Conservation (phyloP, 2,329 filamentous ascomycete genomes). For the Pleoardoris graminearum region DNA sequence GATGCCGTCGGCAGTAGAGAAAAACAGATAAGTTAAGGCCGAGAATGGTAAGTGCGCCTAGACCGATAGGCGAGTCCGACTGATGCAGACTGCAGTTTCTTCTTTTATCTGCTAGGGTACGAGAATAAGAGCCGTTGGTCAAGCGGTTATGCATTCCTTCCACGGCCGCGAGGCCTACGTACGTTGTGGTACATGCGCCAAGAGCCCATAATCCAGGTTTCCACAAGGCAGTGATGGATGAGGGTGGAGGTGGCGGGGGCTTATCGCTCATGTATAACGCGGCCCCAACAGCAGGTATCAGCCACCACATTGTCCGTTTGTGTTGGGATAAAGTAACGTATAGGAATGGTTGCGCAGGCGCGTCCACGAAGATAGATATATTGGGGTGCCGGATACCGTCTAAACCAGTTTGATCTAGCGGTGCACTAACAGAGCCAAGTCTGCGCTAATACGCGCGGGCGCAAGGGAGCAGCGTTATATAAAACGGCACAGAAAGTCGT, state of each 20-base stretch:
- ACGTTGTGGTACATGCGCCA: neutral
- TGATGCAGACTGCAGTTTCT: neutral
- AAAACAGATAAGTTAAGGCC: slow-evolving; percentile 1
- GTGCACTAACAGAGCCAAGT: too few species aligned
- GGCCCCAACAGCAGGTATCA: neutral
- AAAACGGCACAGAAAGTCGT: too few species aligned
- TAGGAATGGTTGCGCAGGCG: neutral
- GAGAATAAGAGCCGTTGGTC: neutral
- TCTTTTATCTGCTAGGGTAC: neutral
- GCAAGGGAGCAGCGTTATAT: too few species aligned
- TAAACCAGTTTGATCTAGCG: too few species aligned
- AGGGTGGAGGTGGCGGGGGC: neutral
- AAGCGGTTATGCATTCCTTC: slow-evolving; percentile 1
- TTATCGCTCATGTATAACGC: neutral
- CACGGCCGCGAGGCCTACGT: slow-evolving; percentile 2
- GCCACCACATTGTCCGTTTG: neutral
- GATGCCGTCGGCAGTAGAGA: neutral
- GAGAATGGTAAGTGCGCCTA: neutral
- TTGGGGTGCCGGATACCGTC: too few species aligned
- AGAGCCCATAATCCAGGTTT: slow-evolving; percentile 5
- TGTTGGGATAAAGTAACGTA: neutral
- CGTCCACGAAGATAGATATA: neutral
- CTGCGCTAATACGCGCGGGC: too few species aligned
- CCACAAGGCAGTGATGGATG: neutral
- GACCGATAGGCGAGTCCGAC: neutral